Percentiles rank a stretch among this genome's conserved stretches.
These are phyloP conservation scores for Penicillium subrubescens DNA, from an alignment of 495 filamentous ascomycete genomes.

Conservation along the genomic window DNA sequence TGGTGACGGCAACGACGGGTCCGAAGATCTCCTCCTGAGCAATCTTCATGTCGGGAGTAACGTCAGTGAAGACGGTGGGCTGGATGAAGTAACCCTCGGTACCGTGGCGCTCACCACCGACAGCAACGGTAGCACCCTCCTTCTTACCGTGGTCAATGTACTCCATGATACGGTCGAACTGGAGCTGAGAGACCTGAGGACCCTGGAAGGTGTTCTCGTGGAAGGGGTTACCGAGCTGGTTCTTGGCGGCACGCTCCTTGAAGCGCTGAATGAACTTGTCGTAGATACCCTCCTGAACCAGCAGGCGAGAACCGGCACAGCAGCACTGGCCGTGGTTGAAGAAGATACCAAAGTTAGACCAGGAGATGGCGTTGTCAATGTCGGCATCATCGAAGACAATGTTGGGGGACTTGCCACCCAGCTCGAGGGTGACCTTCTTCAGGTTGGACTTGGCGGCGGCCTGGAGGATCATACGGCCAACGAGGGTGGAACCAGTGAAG, in stretches of 20 bases:
- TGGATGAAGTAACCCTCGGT: constrained; percentile 95
- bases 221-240: constrained; percentile 94
- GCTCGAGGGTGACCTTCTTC: constrained; percentile 99
- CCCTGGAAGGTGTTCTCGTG: constrained; percentile 89
- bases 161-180: constrained; percentile 97
- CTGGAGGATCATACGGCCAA: constrained; percentile 94
- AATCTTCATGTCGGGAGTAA: constrained; percentile 92
- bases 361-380: constrained; percentile 93
- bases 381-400: constrained; percentile 96
- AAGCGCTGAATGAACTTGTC: constrained; percentile 89
- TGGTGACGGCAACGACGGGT: constrained; percentile 89
- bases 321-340: constrained; percentile 99
- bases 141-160: constrained; percentile 93
- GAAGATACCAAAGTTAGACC: constrained; percentile 99
- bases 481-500: constrained; percentile 92
- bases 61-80: constrained; percentile 94
- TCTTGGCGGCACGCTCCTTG: constrained; percentile 80
- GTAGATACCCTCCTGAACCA: constrained; percentile 95
- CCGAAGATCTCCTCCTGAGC: constrained; percentile 99
- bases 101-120: constrained; percentile 87
- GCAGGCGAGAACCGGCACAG: constrained; percentile 93
- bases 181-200: constrained; percentile 90
- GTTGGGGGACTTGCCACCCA: constrained; percentile 98
- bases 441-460: constrained; percentile 91
- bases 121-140: constrained; percentile 80